Evolutionary conservation across 1,284 basidiomycete genomes (phyloP).

Genomic region (Leccinum griseonigrum): DNA sequence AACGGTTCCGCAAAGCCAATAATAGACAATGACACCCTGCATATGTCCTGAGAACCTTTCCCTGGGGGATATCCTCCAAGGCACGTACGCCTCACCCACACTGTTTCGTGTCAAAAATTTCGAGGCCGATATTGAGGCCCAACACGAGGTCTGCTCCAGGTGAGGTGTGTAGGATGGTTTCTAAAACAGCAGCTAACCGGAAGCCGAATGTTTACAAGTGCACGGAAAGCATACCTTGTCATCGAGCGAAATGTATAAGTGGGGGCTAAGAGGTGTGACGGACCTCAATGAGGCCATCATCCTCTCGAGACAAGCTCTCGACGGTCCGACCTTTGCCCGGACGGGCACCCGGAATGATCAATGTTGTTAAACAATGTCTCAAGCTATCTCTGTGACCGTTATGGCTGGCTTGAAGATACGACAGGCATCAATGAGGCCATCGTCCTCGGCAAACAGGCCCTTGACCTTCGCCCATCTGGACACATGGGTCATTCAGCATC

Average conservation of each 20-base stretch:
- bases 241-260: not conserved
- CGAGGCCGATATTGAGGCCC: constrained; percentile 38
- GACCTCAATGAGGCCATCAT: too few relatives aligned
- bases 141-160: not conserved
- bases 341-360: too few relatives aligned
- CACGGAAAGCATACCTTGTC: not conserved
- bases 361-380: too few relatives aligned
- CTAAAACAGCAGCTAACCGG: not conserved
- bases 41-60: constrained; percentile 61
- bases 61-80: constrained; percentile 37
- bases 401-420: too few relatives aligned
- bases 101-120: constrained; percentile 54
- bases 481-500: too few relatives aligned
- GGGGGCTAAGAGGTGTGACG: not conserved
- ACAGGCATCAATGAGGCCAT: too few relatives aligned
- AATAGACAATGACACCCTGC: constrained; percentile 48
- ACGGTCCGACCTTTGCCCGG: too few relatives aligned
- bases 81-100: constrained; percentile 56
- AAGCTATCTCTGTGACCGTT: too few relatives aligned
- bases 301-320: too few relatives aligned
- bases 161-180: not conserved
- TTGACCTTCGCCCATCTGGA: too few relatives aligned
- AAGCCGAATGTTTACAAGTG: not conserved
- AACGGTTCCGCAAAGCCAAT: not conserved
- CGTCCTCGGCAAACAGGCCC: too few relatives aligned